Evolutionary conservation across 1,139 yeast genomes (phyloP).

Genomic region (Saccharomyces hybrid): DNA sequence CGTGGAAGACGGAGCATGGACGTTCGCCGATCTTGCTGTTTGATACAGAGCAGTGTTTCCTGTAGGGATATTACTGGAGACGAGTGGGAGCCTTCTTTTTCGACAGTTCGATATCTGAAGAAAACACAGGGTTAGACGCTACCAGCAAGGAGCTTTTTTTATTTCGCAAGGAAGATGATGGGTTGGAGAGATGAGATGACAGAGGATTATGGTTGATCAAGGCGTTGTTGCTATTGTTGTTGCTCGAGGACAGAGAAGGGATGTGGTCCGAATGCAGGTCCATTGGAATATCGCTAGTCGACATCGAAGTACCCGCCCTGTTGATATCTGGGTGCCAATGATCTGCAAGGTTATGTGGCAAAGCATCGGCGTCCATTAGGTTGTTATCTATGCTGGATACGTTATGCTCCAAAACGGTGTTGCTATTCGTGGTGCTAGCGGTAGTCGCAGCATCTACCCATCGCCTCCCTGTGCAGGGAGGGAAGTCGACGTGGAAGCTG

Average conservation of each 20-base stretch:
- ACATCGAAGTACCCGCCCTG: background rate
- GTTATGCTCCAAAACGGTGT: background rate
- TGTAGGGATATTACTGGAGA: background rate
- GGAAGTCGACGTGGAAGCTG: background rate
- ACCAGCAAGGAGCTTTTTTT: slow-evolving; percentile 26
- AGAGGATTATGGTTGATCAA: slow-evolving; percentile 27
- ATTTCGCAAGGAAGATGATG: slow-evolving; percentile 15
- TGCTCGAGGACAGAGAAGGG: background rate
- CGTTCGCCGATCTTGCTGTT: background rate
- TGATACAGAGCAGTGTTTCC: background rate
- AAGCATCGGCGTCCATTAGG: background rate
- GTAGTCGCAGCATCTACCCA: background rate
- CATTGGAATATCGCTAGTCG: background rate
- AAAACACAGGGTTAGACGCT: slow-evolving; percentile 11
- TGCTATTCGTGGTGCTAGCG: background rate
- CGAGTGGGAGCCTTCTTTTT: background rate
- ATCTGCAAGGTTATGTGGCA: background rate
- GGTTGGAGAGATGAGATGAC: slow-evolving; percentile 22
- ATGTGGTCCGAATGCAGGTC: background rate
- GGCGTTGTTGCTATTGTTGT: slow-evolving; percentile 1
- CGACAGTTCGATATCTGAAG: slow-evolving; percentile 4
- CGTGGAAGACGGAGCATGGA: background rate
- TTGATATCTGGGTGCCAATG: background rate
- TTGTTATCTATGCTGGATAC: slow-evolving; percentile 1
- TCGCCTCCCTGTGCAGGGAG: background rate